Base-by-base conservation (phyloP, 257 asterid species). In the Verbena officinalis region DNA sequence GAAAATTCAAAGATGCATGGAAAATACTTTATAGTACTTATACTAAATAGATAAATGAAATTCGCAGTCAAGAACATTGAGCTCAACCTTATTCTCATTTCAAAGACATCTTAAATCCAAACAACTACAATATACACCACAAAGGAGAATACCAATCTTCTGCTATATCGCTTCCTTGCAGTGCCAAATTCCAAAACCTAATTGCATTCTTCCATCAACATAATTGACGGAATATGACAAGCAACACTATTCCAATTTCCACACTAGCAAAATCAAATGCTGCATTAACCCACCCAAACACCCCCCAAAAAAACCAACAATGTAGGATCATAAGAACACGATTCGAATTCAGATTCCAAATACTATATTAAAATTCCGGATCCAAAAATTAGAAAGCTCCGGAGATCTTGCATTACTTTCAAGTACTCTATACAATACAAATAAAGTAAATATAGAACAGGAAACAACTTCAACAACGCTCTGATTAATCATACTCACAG, bases 401-500 rank as follows among this genome's bases (percentile, higher is more conserved):
- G 19, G 54, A 70, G 69, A 70, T 60, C 63, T 43, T 7, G n/a
- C 39, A 65, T 51, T 22, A 53, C 9, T 33, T 55, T 55, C 59
- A 49, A 48, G 34, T 1, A 38, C 23, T 11, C 12, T 39, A 55
- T 16, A 16, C 55, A 60, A 43, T 14, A 53, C 13, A 11, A 49
- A 21, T 11, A 31, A 40, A 49, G 7, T 4, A 40, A 44, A 33
- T 0, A 5, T 2, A 39, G 15, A 33, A 15, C 15, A 21, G 27
- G 33, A 40, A 27, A 5, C 11, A 73, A 55, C 8, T 36, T 36
- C 8, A 33, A 43, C 13, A 75, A 69, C 38, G 70, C 73, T 63
- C 73, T 34, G 70, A 50, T 30, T 12, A 52, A 64, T 46, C 39
- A 53, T 44, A 66, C 82, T 75, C 79, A 93, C 99, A 65, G 92